phyloP scores from a whole-genome alignment of 2,329 filamentous ascomycete species.

The Rosellinia necatrix region DNA sequence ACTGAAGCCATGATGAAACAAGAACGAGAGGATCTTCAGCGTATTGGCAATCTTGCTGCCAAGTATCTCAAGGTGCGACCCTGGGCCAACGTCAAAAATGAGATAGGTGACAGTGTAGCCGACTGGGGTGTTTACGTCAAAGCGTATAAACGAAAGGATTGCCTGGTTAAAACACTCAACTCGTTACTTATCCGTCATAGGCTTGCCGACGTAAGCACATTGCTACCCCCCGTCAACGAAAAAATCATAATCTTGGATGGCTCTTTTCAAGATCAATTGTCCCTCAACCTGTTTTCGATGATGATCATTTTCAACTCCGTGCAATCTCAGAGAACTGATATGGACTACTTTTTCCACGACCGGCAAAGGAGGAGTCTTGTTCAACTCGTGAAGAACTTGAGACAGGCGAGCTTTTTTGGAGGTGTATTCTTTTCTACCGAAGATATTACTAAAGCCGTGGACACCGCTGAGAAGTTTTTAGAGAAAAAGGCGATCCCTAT shows the following conservation, averaged over 20 bases:
- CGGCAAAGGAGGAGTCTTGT: slow-evolving; percentile 70
- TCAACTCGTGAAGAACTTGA: slow-evolving; percentile 75
- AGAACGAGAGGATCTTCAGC: slow-evolving; percentile 68
- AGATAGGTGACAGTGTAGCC: slow-evolving; percentile 61
- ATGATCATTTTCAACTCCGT: slow-evolving; percentile 85
- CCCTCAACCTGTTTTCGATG: slow-evolving; percentile 82
- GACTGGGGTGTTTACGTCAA: slow-evolving; percentile 76
- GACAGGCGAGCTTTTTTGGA: slow-evolving; percentile 83
- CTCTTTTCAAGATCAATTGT: slow-evolving; percentile 82
- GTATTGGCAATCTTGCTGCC: slow-evolving; percentile 67
- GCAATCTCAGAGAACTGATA: slow-evolving; percentile 80
- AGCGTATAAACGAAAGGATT: slow-evolving; percentile 62
- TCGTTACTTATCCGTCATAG: slow-evolving; percentile 81
- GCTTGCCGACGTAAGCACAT: slow-evolving; percentile 69
- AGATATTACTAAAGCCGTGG: slow-evolving; percentile 67
- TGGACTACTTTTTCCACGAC: slow-evolving; percentile 87
- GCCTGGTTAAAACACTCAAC: slow-evolving; percentile 72
- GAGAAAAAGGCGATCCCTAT: slow-evolving; percentile 63
- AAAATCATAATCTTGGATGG: slow-evolving; percentile 76
- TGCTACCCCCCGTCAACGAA: slow-evolving; percentile 74
- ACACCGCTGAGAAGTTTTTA: slow-evolving; percentile 71
- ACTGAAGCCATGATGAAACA: slow-evolving; percentile 40
- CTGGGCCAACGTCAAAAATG: slow-evolving; percentile 68
- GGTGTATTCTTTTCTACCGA: slow-evolving; percentile 73
- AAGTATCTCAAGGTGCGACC: slow-evolving; percentile 78